Conservation (phyloP, 257 asterid species). For the Salvia miltiorrhiza region DNA sequence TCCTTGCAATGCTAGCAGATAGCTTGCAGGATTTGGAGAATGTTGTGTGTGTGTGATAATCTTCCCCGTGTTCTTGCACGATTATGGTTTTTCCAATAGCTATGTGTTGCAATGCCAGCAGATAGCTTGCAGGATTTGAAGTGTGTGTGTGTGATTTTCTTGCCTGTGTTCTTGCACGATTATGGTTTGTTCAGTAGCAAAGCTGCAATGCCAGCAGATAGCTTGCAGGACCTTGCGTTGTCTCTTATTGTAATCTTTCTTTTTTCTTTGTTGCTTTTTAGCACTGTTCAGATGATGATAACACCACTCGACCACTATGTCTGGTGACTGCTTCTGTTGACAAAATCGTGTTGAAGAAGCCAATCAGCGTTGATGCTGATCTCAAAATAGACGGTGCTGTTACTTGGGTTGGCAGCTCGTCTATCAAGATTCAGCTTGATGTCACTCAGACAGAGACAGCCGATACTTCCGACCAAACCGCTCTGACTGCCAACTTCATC, state of each 20-base stretch:
- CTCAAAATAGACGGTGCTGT: slow-evolving; percentile 80
- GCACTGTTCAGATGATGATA: slow-evolving; percentile 81
- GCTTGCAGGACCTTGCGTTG: background rate
- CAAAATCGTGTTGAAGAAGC: slow-evolving; percentile 81
- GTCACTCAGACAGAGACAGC: slow-evolving; percentile 61
- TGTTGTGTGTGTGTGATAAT: too few relatives aligned
- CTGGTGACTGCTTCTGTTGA: slow-evolving; percentile 94
- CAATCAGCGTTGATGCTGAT: slow-evolving; percentile 73
- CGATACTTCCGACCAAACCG: slow-evolving; percentile 50
- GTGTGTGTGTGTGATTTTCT: background rate
- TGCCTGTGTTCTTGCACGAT: background rate
- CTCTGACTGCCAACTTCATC: slow-evolving; percentile 83
- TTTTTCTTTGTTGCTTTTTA: slow-evolving; percentile 29
- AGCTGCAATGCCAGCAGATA: background rate
- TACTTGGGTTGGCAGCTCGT: slow-evolving; percentile 88
- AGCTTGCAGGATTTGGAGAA: background rate
- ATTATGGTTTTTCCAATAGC: background rate
- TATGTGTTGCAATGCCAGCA: slow-evolving; percentile 6
- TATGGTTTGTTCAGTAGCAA: background rate
- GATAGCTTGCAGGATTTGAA: background rate
- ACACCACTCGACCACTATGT: slow-evolving; percentile 72
- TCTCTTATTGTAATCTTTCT: slow-evolving; percentile 5
- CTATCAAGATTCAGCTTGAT: slow-evolving; percentile 85
- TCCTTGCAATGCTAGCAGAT: background rate
- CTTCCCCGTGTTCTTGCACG: background rate